phyloP scores from a whole-genome alignment of 1,139 yeast genomes.

The Petasospora rhodanensis region DNA sequence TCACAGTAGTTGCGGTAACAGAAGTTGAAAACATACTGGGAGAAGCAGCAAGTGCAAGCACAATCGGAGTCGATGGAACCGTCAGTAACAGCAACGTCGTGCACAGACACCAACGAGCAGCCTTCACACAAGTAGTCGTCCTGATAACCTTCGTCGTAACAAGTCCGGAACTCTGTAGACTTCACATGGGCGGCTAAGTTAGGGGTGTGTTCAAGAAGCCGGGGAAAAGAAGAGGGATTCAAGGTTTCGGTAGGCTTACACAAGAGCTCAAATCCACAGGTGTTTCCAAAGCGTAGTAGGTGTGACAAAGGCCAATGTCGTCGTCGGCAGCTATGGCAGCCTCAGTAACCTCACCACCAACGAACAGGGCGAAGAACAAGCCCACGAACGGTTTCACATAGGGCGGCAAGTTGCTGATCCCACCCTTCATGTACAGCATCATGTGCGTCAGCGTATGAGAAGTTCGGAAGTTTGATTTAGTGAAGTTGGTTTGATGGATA shows the following conservation, averaged over 20 bases:
- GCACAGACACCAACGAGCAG: slow-evolving; percentile 18
- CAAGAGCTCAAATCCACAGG: slow-evolving; percentile 11
- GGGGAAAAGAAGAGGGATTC: not conserved
- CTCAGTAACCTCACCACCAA: too few relatives aligned
- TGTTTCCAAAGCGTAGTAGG: slow-evolving; percentile 3
- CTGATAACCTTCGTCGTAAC: slow-evolving; percentile 21
- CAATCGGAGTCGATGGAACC: slow-evolving; percentile 20
- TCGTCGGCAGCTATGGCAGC: not conserved
- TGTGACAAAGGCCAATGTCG: slow-evolving; percentile 6
- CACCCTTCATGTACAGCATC: too few relatives aligned
- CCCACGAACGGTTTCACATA: too few relatives aligned
- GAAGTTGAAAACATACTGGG: slow-evolving; percentile 22
- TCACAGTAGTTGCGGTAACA: slow-evolving; percentile 22
- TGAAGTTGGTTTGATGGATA: too few relatives aligned
- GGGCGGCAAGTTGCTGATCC: slow-evolving; percentile 2
- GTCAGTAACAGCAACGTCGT: slow-evolving; percentile 1
- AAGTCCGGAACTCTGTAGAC: slow-evolving; percentile 17
- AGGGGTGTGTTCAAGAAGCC: not conserved
- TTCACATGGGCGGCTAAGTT: slow-evolving; percentile 5
- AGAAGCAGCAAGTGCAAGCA: slow-evolving; percentile 24
- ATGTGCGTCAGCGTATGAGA: too few relatives aligned
- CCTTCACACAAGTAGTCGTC: slow-evolving; percentile 25
- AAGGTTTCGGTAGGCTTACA: slow-evolving; percentile 12
- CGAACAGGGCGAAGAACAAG: not conserved
- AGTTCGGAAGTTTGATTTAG: too few relatives aligned